Base-by-base conservation (phyloP, 371 early-diverging fungal genomes). In the Lichtheimia ornata region DNA sequence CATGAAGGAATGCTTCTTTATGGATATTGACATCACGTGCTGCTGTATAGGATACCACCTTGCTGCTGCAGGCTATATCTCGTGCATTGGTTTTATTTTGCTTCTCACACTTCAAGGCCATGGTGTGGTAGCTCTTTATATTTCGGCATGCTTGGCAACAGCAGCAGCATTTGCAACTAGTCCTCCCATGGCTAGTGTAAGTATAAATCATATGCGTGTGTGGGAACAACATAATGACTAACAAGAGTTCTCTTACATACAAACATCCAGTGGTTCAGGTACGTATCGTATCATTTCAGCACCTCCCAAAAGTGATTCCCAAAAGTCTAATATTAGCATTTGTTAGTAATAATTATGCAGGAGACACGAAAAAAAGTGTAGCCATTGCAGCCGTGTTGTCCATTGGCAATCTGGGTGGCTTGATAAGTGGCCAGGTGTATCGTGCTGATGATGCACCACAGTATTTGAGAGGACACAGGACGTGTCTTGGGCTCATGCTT, bases 261-360 rank as follows among this genome's bases (percentile, higher is more conserved):
- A n/a, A 35, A 35, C 11, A 59, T 84, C 5, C 70, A 77, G 2
- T 88, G 87, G 86, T 81, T 85, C 59, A 77, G 83, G n/a, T n/a
- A n/a, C n/a, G n/a, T n/a, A n/a, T n/a, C n/a, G n/a, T n/a, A n/a
- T n/a, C n/a, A n/a, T n/a, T n/a, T n/a, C n/a, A n/a, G n/a, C n/a
- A n/a, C n/a, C n/a, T n/a, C n/a, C n/a, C n/a, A n/a, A n/a, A n/a
- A n/a, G n/a, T n/a, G n/a, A n/a, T n/a, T n/a, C n/a, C n/a, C n/a
- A n/a, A n/a, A n/a, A n/a, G n/a, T n/a, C n/a, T n/a, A n/a, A n/a
- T n/a, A n/a, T n/a, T n/a, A n/a, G n/a, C n/a, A n/a, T n/a, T n/a
- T n/a, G n/a, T n/a, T n/a, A n/a, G n/a, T n/a, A n/a, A n/a, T n/a
- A 86, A 85, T 50, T 72, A 84, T 44, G 84, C 79, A 56, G 88